Evolutionary conservation across 306 rosid species (phyloP).

Genomic region (Alnus glutinosa): DNA sequence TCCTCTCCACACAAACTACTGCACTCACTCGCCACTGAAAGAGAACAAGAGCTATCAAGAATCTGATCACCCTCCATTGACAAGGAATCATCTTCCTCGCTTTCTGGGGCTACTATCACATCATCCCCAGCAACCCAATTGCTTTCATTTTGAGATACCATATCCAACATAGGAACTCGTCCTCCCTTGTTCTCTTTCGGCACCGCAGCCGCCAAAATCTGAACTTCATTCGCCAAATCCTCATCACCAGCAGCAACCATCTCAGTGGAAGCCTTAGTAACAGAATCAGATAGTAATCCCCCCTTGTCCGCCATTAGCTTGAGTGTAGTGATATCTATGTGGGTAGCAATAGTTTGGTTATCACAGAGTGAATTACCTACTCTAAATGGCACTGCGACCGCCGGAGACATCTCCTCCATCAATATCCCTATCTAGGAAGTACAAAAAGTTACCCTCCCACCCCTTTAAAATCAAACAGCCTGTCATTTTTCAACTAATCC

Average conservation of each 20-base stretch:
- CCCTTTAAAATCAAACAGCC: constrained; percentile 56
- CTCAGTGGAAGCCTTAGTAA: constrained; percentile 48
- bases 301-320: constrained; percentile 66
- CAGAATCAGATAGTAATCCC: constrained; percentile 56
- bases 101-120: constrained; percentile 41
- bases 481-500: constrained; percentile 65
- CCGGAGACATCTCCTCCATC: constrained; percentile 80
- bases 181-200: constrained; percentile 41
- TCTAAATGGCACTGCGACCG: constrained; percentile 63
- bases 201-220: constrained; percentile 28
- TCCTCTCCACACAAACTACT: constrained; percentile 80
- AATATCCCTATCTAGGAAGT: constrained; percentile 55
- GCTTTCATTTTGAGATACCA: constrained; percentile 49
- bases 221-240: constrained; percentile 49
- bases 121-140: constrained; percentile 39
- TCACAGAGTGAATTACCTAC: constrained; percentile 82
- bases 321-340: constrained; percentile 68
- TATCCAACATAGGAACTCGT: constrained; percentile 36
- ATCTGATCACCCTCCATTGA: constrained; percentile 70
- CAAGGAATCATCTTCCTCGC: constrained; percentile 73
- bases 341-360: constrained; percentile 54
- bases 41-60: constrained; percentile 66
- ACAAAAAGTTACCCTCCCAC: constrained; percentile 57
- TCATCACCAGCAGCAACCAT: constrained; percentile 41
- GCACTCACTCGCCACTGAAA: constrained; percentile 68